Percentiles rank a stretch among this genome's conserved stretches.
Conservation (phyloP, 2,329 filamentous ascomycete genomes). For the Aspergillus carbonarius region DNA sequence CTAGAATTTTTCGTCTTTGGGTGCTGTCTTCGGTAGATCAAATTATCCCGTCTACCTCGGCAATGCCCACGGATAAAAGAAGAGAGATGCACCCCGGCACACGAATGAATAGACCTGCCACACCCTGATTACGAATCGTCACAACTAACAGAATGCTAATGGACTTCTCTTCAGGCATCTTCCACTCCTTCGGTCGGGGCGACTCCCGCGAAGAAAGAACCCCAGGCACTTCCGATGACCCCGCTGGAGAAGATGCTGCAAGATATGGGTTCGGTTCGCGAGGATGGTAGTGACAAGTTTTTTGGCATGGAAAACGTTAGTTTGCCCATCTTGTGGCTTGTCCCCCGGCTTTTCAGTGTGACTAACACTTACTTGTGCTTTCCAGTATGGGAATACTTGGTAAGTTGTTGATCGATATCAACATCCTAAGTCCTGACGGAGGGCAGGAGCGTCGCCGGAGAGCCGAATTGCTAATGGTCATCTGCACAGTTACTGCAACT, state of each 20-base stretch:
- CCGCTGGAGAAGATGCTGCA: slow-evolving; percentile 73
- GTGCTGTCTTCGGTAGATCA: background rate
- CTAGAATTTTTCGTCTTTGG: background rate
- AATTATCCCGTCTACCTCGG: background rate
- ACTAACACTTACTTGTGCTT: slow-evolving; percentile 20
- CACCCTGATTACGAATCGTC: background rate
- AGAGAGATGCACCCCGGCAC: background rate
- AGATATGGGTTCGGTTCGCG: slow-evolving; percentile 74
- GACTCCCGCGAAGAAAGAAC: slow-evolving; percentile 59
- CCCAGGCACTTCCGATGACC: slow-evolving; percentile 56
- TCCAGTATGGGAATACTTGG: slow-evolving; percentile 96
- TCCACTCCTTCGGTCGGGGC: slow-evolving; percentile 47
- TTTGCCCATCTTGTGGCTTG: slow-evolving; percentile 19
- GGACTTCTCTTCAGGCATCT: slow-evolving; percentile 41
- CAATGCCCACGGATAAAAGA: background rate
- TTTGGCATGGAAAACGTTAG: slow-evolving; percentile 97
- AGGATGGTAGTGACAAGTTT: slow-evolving; percentile 95
- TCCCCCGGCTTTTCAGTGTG: background rate
- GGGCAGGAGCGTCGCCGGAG: background rate
- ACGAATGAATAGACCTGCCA: background rate
- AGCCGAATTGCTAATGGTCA: slow-evolving; percentile 6
- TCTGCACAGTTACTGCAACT: slow-evolving; percentile 84
- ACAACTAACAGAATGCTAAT: slow-evolving; percentile 18
- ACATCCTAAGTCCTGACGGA: background rate
- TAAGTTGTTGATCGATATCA: slow-evolving; percentile 49